Evolutionary conservation across 768 basidiomycete species (phyloP).

Genomic region (Hericium rajendrae): DNA sequence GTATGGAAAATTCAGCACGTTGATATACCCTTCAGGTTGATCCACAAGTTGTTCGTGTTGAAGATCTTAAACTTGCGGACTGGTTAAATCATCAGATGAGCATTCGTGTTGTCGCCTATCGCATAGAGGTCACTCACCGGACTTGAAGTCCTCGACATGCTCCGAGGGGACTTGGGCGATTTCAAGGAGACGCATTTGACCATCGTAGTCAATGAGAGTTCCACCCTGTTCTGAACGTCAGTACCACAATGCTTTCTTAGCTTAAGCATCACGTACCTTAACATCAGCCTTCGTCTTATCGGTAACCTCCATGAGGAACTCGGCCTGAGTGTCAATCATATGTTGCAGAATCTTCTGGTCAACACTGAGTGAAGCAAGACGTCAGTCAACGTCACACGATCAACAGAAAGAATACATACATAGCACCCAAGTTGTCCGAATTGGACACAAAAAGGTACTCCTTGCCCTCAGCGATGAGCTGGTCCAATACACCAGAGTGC

Average conservation of each 20-base stretch:
- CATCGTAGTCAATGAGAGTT: slow-evolving; percentile 87
- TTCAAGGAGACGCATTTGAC: slow-evolving; percentile 79
- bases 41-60: slow-evolving; percentile 80
- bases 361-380: slow-evolving; percentile 7
- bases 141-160: slow-evolving; percentile 92
- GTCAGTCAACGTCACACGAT: neutral
- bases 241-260: neutral
- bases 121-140: slow-evolving; percentile 29
- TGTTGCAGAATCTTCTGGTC: slow-evolving; percentile 62
- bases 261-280: slow-evolving; percentile 24
- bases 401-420: slow-evolving; percentile 35
- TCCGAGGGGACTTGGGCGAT: slow-evolving; percentile 92
- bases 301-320: slow-evolving; percentile 93
- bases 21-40: slow-evolving; percentile 58
- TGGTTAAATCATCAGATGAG: slow-evolving; percentile 15
- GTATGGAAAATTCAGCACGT: neutral
- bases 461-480: slow-evolving; percentile 83
- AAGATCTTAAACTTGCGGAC: slow-evolving; percentile 91
- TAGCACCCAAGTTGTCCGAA: slow-evolving; percentile 92
- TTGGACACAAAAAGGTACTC: slow-evolving; percentile 98
- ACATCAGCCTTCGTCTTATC: slow-evolving; percentile 92
- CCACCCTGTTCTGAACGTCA: slow-evolving; percentile 42
- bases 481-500: slow-evolving; percentile 86
- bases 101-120: too few relatives aligned
- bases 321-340: slow-evolving; percentile 73